Evolutionary conservation across 441 rosid species (phyloP), one percentile per base, ranked within the genome.

Genomic region (Euphorbia celastroides): DNA sequence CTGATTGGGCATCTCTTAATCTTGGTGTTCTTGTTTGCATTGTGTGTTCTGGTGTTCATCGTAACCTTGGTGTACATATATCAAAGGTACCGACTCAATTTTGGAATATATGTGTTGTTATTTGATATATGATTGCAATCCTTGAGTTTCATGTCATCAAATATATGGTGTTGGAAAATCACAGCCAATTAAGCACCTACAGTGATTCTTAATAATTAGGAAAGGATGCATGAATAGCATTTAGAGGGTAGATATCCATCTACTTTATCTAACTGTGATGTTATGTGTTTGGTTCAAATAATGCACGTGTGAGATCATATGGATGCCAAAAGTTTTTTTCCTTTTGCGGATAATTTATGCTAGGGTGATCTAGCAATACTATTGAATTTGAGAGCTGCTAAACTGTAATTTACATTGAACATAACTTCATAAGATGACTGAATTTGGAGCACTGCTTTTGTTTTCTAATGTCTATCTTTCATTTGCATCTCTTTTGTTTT

Each of bases 1-100:
- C 98, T 60, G 97, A 96, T 79, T 96, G 99, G 99, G 98, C 99
- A 31, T 96, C 99, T 69, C 81, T 96, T 71, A 93, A 96, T 77
- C 84, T 93, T 10, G 98, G 99, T 23, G 88, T 93, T 81, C 99
- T 90, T 75, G 90, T 96, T 82, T 96, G 99, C 82, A 96, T 93
- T 0, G 96, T 90, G 68, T 96, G 99, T 81, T 96, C 99, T 64
- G 98, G 98, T 70, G 96, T 96, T 84, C 99, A 96, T 69, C 94
- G 97, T 42, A 96, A 96, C 76, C 99, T 96, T 69, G 98, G 97
- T 68, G 99, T 93, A 51, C 98, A 96, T 72, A 84, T 96, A 73
- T 96, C 99, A 30, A 96, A 96, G 97, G 99, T 88, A 81, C 67
- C 44, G 55, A 6, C 34, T 22, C 64, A 26, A 62, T 17, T 70